A percentile compares a stretch with the other conserved stretches of the same genome.
Evolutionary conservation across 2,329 filamentous ascomycete genomes (phyloP).

Genomic region (Colletotrichum ledebouriae): DNA sequence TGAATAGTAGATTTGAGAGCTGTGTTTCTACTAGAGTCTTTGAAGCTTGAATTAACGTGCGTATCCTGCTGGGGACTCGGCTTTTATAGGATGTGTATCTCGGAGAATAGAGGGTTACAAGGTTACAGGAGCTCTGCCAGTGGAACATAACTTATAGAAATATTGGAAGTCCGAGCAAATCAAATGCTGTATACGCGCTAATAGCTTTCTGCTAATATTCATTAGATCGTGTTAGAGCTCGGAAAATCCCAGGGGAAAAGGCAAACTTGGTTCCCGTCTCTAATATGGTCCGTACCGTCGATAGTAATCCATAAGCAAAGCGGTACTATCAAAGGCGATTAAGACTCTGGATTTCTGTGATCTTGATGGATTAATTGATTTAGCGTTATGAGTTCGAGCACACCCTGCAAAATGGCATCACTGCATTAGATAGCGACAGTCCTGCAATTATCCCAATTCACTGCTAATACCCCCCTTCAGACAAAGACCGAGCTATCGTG

Average conservation of each 20-base stretch:
- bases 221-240: not conserved
- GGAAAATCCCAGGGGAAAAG: not conserved
- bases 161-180: not conserved
- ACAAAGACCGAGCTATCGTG: not conserved
- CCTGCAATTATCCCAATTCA: not conserved
- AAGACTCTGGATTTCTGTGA: too few relatives aligned
- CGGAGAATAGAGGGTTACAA: not conserved
- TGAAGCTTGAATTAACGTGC: not conserved
- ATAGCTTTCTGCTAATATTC: not conserved
- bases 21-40: not conserved
- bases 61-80: not conserved
- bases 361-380: too few relatives aligned
- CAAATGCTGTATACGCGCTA: not conserved
- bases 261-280: too few relatives aligned
- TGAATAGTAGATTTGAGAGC: not conserved
- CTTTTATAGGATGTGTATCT: not conserved
- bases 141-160: not conserved
- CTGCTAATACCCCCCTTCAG: not conserved
- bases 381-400: not conserved
- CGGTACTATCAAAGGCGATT: too few relatives aligned
- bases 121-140: not conserved
- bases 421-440: not conserved
- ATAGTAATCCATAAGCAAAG: too few relatives aligned
- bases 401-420: not conserved
- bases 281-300: too few relatives aligned